Percentiles rank a stretch among this genome's conserved stretches.
Evolutionary conservation across 495 filamentous ascomycete genomes (phyloP).

Genomic region (Hypomontagnella submonticulosa): DNA sequence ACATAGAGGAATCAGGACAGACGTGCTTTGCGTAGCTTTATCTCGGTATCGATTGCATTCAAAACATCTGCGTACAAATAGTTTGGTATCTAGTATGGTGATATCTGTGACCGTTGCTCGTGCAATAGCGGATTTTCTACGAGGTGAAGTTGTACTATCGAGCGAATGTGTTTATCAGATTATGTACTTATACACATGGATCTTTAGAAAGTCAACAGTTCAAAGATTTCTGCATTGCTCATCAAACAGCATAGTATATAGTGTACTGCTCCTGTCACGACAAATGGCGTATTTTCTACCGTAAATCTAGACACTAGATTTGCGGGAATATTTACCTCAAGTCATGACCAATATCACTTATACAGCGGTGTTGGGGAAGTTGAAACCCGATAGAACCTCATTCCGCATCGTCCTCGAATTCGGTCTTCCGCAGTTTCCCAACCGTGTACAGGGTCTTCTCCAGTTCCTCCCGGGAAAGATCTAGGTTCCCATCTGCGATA

Average conservation of each 20-base stretch:
- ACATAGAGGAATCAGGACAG: slow-evolving; percentile 41
- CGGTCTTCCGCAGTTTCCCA: slow-evolving; percentile 78
- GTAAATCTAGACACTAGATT: no score
- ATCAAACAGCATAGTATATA: no score
- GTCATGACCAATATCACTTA: background rate
- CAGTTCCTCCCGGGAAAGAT: slow-evolving; percentile 55
- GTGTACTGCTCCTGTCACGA: no score
- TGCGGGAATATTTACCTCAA: no score
- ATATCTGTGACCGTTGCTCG: background rate
- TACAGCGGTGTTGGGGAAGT: background rate
- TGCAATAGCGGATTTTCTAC: background rate
- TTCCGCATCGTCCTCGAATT: slow-evolving; percentile 53
- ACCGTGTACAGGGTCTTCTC: slow-evolving; percentile 74
- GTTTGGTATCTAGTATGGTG: background rate
- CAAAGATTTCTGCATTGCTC: no score
- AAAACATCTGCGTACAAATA: slow-evolving; percentile 2
- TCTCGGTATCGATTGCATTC: slow-evolving; percentile 36
- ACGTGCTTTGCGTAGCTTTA: slow-evolving; percentile 34
- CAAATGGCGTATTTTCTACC: no score
- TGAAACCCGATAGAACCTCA: slow-evolving; percentile 21
- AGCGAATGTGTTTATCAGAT: no score
- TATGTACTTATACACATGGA: no score
- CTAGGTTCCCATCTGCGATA: slow-evolving; percentile 36
- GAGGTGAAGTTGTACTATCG: no score
- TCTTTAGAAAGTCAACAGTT: no score